phyloP scores from a whole-genome alignment of 495 filamentous ascomycete species.

The Neurospora terricola region DNA sequence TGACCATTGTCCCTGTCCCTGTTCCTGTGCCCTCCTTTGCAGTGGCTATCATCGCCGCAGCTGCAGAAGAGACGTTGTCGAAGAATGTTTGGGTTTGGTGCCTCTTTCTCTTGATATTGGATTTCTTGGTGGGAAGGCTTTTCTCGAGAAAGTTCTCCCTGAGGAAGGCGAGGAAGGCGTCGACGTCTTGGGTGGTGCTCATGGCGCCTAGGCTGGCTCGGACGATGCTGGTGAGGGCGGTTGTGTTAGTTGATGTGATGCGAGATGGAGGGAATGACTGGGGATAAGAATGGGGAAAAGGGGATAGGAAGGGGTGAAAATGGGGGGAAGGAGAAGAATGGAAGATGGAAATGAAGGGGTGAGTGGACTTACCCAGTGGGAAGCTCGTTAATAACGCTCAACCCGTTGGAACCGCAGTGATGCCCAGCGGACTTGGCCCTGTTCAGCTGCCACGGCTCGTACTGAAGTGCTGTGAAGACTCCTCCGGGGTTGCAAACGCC shows the following conservation, averaged over 20 bases:
- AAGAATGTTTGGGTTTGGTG: neutral
- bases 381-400: slow-evolving; percentile 22
- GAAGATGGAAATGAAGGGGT: neutral
- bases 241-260: too few relatives aligned
- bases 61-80: neutral
- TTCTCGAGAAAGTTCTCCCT: slow-evolving; percentile 36
- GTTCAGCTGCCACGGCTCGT: slow-evolving; percentile 51
- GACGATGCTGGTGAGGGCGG: slow-evolving; percentile 37
- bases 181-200: slow-evolving; percentile 53
- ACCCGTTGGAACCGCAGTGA: slow-evolving; percentile 37
- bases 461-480: slow-evolving; percentile 32
- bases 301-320: neutral
- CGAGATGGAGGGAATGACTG: neutral
- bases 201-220: slow-evolving; percentile 63
- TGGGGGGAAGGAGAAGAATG: neutral
- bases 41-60: neutral
- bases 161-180: slow-evolving; percentile 47
- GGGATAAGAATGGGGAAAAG: neutral
- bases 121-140: neutral
- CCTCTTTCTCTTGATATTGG: neutral
- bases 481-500: slow-evolving; percentile 39
- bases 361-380: slow-evolving; percentile 18
- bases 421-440: slow-evolving; percentile 53
- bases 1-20: neutral
- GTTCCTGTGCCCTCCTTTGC: neutral